A percentile compares a stretch with the other conserved stretches of the same genome.
Conservation (phyloP, 129 eudicot genomes). For the sunflower (Helianthus annuus) region DNA sequence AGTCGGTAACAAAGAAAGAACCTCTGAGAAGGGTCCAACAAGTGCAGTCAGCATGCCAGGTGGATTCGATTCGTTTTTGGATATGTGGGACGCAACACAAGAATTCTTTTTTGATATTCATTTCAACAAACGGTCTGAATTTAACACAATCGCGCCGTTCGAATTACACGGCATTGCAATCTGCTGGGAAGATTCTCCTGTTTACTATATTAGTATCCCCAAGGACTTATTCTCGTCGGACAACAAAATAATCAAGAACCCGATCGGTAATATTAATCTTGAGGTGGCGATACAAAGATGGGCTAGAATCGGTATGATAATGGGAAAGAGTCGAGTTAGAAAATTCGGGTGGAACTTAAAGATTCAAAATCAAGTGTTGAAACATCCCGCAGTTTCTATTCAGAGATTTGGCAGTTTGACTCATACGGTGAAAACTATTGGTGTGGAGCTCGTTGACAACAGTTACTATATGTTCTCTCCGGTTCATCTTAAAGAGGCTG, state of each 20-base stretch:
- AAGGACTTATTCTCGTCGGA: constrained; percentile 66
- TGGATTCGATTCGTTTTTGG: constrained; percentile 79
- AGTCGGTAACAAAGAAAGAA: constrained; percentile 42
- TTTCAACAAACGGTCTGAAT: constrained; percentile 66
- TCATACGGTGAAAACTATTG: constrained; percentile 46
- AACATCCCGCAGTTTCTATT: constrained; percentile 67
- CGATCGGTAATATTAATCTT: constrained; percentile 28
- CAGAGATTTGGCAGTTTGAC: constrained; percentile 59
- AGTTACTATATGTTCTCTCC: constrained; percentile 60
- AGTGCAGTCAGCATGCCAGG: constrained; percentile 62
- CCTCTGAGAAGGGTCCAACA: constrained; percentile 63
- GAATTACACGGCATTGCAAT: constrained; percentile 85
- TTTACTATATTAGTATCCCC: constrained; percentile 70
- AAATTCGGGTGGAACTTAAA: constrained; percentile 85
- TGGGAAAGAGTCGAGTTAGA: constrained; percentile 60
- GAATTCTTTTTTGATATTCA: constrained; percentile 83
- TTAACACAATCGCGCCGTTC: constrained; percentile 58
- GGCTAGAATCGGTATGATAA: constrained; percentile 57
- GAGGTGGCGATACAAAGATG: constrained; percentile 68
- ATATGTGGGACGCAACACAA: constrained; percentile 57
- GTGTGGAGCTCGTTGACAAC: constrained; percentile 63
- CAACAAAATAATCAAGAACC: constrained; percentile 28
- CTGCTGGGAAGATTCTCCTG: constrained; percentile 93
- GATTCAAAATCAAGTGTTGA: constrained; percentile 83
- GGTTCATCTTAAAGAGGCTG: constrained; percentile 46